Conservation (phyloP, 148 eudicot species). For the Rhododendron ovatum region DNA sequence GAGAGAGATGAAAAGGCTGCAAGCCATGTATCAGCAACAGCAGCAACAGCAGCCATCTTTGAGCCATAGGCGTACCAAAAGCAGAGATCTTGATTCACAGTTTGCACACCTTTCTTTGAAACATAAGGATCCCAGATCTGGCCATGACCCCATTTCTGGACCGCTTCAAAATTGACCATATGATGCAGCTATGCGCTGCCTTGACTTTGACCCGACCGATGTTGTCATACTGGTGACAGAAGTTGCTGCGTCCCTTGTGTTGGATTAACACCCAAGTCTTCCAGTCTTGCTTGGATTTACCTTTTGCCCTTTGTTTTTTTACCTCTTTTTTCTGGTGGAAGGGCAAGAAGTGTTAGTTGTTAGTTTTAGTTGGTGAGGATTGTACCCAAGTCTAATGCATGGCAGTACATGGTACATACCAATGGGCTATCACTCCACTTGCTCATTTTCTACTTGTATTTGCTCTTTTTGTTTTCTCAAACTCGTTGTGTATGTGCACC, state of each 20-base stretch:
- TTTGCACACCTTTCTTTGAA: constrained; percentile 62
- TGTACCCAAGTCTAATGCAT: not conserved
- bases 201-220: constrained; percentile 16
- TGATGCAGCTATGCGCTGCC: constrained; percentile 8
- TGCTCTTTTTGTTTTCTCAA: constrained; percentile 2
- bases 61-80: constrained; percentile 55
- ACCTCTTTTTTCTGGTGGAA: not conserved
- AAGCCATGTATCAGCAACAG: constrained; percentile 51
- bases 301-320: constrained; percentile 15
- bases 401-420: not conserved
- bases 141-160: constrained; percentile 44
- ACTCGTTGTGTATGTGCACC: constrained; percentile 50
- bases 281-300: constrained; percentile 22
- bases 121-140: constrained; percentile 51
- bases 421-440: not conserved
- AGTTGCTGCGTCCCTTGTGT: constrained; percentile 19
- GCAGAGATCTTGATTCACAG: constrained; percentile 80
- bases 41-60: constrained; percentile 36
- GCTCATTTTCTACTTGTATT: not conserved
- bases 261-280: constrained; percentile 21
- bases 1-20: constrained; percentile 71
- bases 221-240: constrained; percentile 17
- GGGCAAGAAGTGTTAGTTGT: not conserved
- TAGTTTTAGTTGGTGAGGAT: not conserved
- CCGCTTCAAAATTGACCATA: constrained; percentile 46